Base-by-base conservation (phyloP, 352 stramenopile genomes). In the Globisporangium ultimum region DNA sequence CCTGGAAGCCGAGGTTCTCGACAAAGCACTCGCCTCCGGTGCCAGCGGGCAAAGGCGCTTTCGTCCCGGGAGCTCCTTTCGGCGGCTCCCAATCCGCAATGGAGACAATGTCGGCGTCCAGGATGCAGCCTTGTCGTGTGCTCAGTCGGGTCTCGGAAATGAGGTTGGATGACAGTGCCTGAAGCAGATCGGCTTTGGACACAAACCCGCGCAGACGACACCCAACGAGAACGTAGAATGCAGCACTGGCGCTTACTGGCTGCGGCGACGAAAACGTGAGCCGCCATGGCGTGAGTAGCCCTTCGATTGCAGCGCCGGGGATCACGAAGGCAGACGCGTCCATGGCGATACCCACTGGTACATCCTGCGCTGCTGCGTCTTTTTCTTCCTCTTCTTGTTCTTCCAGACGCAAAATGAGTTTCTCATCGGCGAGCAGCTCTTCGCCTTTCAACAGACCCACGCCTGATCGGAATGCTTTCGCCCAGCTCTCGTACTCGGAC, bases 401-500 rank as follows among this genome's bases (percentile, higher is more conserved):
- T 43, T 87, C 77, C 2, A 89, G 64, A 6, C 42, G 66, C 10
- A 88, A 24, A 11, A 89, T 68, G 13, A 72, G 48, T 50, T 79
- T 83, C 15, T 90, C 80, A 45, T 88, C 78, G 0, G 49, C 58
- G 0, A 88, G 60, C 0, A 88, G 68, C 36, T 75, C 70, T 59
- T 88, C 76, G 12, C 80, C 78, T 60, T 84, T 83, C 2, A 56
- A 53, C 17, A 80, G 64, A 20, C 83, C 67, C 12, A 88, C 71
- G 13, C 70, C 68, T 9, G 28, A 49, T 1, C 47, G 56, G 43
- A 90, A 75, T 0, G 72, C 71, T 8, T 68, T 48, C 13, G 74
- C 36, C 78, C 78, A 90, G 6, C 68, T 48, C 18, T 68, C 68
- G n/a, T 66, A 64, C 53, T 87, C 74, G 2, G 71, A 59, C 0